Evolutionary conservation across 2,329 filamentous ascomycete genomes (phyloP).

Genomic region (Exophiala calicioides): DNA sequence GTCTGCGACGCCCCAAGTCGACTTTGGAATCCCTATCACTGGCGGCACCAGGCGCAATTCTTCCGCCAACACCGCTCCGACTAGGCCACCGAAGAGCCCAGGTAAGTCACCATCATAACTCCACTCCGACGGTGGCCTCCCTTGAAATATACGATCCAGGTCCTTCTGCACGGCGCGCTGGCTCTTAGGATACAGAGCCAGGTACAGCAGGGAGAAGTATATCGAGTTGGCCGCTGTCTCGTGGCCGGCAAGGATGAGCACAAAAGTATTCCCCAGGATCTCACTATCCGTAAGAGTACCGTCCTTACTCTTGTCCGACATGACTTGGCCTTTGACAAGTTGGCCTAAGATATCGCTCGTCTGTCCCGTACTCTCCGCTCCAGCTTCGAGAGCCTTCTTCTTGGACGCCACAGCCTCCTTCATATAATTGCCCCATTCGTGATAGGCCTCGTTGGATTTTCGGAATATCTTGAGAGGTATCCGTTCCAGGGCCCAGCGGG

Average conservation of each 20-base stretch:
- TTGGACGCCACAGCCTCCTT: constrained; percentile 67
- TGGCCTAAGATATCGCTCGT: constrained; percentile 61
- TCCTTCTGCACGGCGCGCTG: constrained; percentile 70
- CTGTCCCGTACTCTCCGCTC: constrained; percentile 41
- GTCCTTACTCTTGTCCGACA: constrained; percentile 32
- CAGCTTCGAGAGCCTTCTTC: constrained; percentile 46
- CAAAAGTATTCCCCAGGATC: constrained; percentile 42
- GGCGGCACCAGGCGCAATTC: constrained; percentile 72
- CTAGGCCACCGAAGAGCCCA: constrained; percentile 66
- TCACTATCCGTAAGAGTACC: constrained; percentile 26
- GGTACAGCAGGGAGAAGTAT: constrained; percentile 68
- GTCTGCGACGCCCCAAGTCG: constrained; percentile 41
- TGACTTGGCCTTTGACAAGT: constrained; percentile 48
- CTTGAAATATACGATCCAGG: constrained; percentile 62
- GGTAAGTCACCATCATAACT: constrained; percentile 68
- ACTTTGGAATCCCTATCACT: constrained; percentile 72
- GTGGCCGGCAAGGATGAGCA: constrained; percentile 70
- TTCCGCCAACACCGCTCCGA: constrained; percentile 77
- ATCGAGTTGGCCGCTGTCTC: constrained; percentile 77
- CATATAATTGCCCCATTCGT: constrained; percentile 70
- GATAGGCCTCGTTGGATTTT: constrained; percentile 55
- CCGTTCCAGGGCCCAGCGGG: constrained; percentile 55
- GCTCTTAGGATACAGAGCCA: constrained; percentile 64
- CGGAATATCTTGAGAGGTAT: constrained; percentile 56
- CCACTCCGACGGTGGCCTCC: constrained; percentile 58